Evolutionary conservation across 1,139 yeast genomes (phyloP).

Genomic region (Groenewaldozyma auringiensis): DNA sequence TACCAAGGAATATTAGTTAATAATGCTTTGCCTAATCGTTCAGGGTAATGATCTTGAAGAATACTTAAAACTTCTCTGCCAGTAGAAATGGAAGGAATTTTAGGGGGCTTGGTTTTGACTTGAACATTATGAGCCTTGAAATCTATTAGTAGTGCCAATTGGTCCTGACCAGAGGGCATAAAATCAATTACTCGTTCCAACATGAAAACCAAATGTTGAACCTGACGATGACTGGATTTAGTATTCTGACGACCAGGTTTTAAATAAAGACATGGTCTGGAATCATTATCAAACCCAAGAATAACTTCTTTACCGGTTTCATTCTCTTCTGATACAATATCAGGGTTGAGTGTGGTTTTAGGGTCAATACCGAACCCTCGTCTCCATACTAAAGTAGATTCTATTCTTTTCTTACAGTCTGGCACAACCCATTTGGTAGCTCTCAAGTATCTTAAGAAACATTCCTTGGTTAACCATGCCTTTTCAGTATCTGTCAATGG

Average conservation of each 20-base stretch:
- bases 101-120: constrained; percentile 42
- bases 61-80: constrained; percentile 80
- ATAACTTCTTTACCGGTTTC: constrained; percentile 84
- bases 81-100: constrained; percentile 74
- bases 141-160: constrained; percentile 80
- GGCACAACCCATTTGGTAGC: constrained; percentile 83
- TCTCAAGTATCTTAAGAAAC: constrained; percentile 74
- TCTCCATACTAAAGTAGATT: constrained; percentile 79
- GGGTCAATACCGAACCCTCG: constrained; percentile 80
- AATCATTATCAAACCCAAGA: constrained; percentile 80
- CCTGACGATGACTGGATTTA: constrained; percentile 75
- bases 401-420: constrained; percentile 66
- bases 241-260: constrained; percentile 94
- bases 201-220: constrained; percentile 87
- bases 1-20: constrained; percentile 89
- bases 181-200: constrained; percentile 82
- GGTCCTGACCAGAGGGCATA: constrained; percentile 96
- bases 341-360: constrained; percentile 49
- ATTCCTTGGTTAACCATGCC: constrained; percentile 88
- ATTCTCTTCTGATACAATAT: constrained; percentile 60
- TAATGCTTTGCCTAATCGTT: constrained; percentile 83
- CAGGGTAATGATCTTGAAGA: constrained; percentile 93
- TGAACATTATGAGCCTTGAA: constrained; percentile 59
- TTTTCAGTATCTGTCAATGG: constrained; percentile 55
- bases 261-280: constrained; percentile 82